Conservation (phyloP, 306 rosid genomes). For the Senna tora region DNA sequence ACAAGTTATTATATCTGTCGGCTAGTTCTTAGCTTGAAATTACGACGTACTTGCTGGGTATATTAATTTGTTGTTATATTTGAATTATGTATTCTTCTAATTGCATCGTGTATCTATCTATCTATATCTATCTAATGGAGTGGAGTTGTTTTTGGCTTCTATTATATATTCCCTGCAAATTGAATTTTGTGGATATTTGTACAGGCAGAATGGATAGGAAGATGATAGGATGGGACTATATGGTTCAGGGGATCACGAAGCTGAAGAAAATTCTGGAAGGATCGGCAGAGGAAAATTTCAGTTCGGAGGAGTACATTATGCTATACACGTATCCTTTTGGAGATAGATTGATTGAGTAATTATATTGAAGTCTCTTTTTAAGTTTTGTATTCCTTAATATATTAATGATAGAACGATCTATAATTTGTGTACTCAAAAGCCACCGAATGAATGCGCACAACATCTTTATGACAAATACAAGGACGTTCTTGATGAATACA, state of each 20-base stretch:
- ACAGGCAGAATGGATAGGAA: slow-evolving; percentile 30
- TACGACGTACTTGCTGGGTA: neutral
- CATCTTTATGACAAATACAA: slow-evolving; percentile 55
- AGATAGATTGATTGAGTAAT: neutral
- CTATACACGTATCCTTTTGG: slow-evolving; percentile 44
- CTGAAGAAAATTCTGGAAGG: slow-evolving; percentile 44
- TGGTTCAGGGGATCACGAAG: slow-evolving; percentile 40
- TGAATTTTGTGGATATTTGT: neutral
- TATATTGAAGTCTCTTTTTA: neutral
- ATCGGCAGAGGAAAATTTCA: slow-evolving; percentile 35
- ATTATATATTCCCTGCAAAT: neutral
- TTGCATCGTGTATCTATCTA: neutral
- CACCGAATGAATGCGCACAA: slow-evolving; percentile 50
- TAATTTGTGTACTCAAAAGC: slow-evolving; percentile 51
- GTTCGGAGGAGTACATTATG: slow-evolving; percentile 35
- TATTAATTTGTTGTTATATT: neutral
- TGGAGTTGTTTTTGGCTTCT: neutral
- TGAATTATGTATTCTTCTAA: neutral
- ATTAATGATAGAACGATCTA: slow-evolving; percentile 48
- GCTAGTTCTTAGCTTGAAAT: neutral
- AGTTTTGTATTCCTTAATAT: slow-evolving; percentile 32
- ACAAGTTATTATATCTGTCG: neutral
- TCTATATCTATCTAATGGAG: neutral
- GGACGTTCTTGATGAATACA: slow-evolving; percentile 47
- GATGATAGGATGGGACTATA: slow-evolving; percentile 39